Evolutionary conservation across 371 early-diverging fungal species (phyloP).

Genomic region (Circinella minor): DNA sequence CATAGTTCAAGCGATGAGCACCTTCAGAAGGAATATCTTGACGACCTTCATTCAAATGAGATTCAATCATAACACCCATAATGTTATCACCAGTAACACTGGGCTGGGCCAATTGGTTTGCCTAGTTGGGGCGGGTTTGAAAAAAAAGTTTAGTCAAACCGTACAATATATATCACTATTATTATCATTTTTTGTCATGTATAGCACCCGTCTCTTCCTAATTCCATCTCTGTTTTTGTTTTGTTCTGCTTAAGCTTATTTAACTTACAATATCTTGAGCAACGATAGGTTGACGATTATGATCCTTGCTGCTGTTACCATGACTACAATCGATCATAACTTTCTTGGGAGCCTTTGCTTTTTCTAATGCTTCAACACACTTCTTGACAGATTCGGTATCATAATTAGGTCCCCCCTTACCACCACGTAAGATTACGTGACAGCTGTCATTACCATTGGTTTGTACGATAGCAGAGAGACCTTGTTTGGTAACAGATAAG

Average conservation of each 20-base stretch:
- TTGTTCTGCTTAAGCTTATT: no score
- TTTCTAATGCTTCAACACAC: conserved; percentile 64
- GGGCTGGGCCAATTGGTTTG: conserved; percentile 45
- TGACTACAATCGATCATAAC: conserved; percentile 97
- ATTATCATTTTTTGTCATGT: no score
- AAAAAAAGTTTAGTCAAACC: no score
- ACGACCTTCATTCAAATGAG: conserved; percentile 78
- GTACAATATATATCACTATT: no score
- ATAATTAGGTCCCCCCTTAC: conserved; percentile 89
- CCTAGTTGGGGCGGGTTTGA: conserved; percentile 14
- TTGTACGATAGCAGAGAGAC: conserved; percentile 89
- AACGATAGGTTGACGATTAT: conserved; percentile 82
- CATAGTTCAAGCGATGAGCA: conserved; percentile 66
- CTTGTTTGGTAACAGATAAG: conserved; percentile 95
- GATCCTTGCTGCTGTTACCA: conserved; percentile 83
- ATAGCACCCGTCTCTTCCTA: no score
- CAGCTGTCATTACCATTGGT: conserved; percentile 79
- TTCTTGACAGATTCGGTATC: conserved; percentile 68
- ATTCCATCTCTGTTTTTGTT: no score
- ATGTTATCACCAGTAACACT: conserved; percentile 62
- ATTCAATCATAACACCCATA: conserved; percentile 87
- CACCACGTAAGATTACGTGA: conserved; percentile 92
- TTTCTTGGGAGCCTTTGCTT: conserved; percentile 62
- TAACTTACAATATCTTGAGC: conserved; percentile 65
- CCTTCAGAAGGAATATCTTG: conserved; percentile 70